Percentiles rank a stretch among this genome's conserved stretches.
phyloP scores from a whole-genome alignment of 2,329 filamentous ascomycete species.

The Clarireedia paspali region DNA sequence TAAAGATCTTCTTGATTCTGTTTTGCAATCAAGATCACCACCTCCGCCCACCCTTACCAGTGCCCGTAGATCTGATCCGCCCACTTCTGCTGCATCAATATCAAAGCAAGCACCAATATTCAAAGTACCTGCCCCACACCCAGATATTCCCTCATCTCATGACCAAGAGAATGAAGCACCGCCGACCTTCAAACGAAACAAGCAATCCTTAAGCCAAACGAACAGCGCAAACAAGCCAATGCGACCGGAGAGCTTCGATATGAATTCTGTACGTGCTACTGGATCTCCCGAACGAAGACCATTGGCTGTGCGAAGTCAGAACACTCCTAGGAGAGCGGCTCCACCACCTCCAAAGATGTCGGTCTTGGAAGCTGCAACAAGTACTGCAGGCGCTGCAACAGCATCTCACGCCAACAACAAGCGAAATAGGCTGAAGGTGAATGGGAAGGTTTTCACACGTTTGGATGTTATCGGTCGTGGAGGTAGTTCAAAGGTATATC shows the following conservation, averaged over 20 bases:
- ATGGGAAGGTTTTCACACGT: slow-evolving; percentile 83
- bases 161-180: slow-evolving; percentile 84
- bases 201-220: slow-evolving; percentile 22
- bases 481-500: slow-evolving; percentile 89
- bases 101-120: slow-evolving; percentile 43
- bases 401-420: slow-evolving; percentile 62
- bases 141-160: slow-evolving; percentile 52
- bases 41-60: slow-evolving; percentile 22
- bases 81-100: slow-evolving; percentile 35
- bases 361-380: slow-evolving; percentile 83
- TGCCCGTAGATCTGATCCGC: slow-evolving; percentile 26
- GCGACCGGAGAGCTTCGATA: slow-evolving; percentile 41
- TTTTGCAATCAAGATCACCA: slow-evolving; percentile 25
- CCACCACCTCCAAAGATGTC: slow-evolving; percentile 93
- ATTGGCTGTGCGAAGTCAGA: slow-evolving; percentile 46
- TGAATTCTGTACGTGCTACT: slow-evolving; percentile 31
- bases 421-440: slow-evolving; percentile 77
- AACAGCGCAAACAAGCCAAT: slow-evolving; percentile 40
- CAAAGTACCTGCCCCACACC: slow-evolving; percentile 47
- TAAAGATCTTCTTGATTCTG: slow-evolving; percentile 24
- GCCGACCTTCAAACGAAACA: slow-evolving; percentile 53
- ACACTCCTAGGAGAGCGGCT: slow-evolving; percentile 71
- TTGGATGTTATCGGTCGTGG: slow-evolving; percentile 87
- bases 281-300: slow-evolving; percentile 49
- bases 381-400: slow-evolving; percentile 70